phyloP scores from a whole-genome alignment of 2,329 filamentous ascomycete species.

The Zasmidium citrigriseum region DNA sequence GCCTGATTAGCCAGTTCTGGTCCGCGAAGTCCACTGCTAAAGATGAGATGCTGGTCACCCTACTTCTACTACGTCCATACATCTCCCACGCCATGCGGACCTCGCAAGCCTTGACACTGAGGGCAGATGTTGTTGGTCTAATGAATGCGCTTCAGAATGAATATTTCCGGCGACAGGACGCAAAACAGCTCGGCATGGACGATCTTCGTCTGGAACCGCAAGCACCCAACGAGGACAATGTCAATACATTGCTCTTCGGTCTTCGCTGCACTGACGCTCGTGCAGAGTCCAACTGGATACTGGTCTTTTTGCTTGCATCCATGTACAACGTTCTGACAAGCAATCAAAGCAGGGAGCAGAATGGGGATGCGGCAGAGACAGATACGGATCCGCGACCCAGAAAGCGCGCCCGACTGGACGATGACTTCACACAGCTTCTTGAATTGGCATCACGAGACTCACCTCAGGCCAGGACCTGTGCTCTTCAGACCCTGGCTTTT shows the following conservation, averaged over 20 bases:
- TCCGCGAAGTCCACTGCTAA: slow-evolving; percentile 52
- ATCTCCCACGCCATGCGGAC: slow-evolving; percentile 36
- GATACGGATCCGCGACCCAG: slow-evolving; percentile 19
- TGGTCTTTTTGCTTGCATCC: slow-evolving; percentile 41
- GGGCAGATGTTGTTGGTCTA: slow-evolving; percentile 61
- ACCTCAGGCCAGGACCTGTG: slow-evolving; percentile 44
- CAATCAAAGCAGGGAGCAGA: slow-evolving; percentile 1
- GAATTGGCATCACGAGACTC: slow-evolving; percentile 39
- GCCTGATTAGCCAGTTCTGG: slow-evolving; percentile 77
- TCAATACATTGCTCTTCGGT: slow-evolving; percentile 18
- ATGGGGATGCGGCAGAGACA: neutral
- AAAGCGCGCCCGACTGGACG: slow-evolving; percentile 42
- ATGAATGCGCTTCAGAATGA: slow-evolving; percentile 73
- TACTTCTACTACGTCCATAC: slow-evolving; percentile 61
- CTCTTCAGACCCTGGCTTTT: slow-evolving; percentile 58
- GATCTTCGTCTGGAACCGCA: slow-evolving; percentile 59
- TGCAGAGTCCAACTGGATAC: slow-evolving; percentile 37
- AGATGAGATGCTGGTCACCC: slow-evolving; percentile 72
- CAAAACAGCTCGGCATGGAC: slow-evolving; percentile 73
- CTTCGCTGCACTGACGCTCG: slow-evolving; percentile 35
- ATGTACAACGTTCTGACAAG: slow-evolving; percentile 28
- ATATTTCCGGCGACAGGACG: slow-evolving; percentile 71
- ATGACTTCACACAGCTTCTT: slow-evolving; percentile 43
- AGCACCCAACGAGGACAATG: neutral
- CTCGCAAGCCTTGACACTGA: slow-evolving; percentile 19